A percentile compares a stretch with the other conserved stretches of the same genome.
Conservation (phyloP, 2,329 filamentous ascomycete genomes). For the Dothideomycetes sp. region DNA sequence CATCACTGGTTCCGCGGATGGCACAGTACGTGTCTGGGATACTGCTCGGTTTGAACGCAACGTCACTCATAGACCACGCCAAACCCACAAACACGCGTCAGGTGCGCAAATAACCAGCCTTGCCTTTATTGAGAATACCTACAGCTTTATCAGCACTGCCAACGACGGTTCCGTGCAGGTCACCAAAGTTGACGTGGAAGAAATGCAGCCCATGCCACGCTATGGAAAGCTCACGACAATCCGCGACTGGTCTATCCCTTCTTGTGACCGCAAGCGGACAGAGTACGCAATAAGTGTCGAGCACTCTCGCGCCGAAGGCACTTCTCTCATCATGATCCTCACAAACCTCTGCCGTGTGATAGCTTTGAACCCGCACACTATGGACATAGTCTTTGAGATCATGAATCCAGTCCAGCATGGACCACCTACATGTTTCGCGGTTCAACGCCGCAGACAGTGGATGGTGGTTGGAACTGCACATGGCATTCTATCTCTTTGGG, state of each 20-base stretch:
- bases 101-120: slow-evolving; percentile 67
- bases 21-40: slow-evolving; percentile 88
- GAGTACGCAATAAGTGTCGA: slow-evolving; percentile 86
- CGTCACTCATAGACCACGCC: slow-evolving; percentile 73
- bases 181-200: slow-evolving; percentile 64
- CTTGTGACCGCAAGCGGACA: slow-evolving; percentile 1
- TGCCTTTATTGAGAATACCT: slow-evolving; percentile 86
- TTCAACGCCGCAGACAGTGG: slow-evolving; percentile 82
- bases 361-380: slow-evolving; percentile 76
- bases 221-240: slow-evolving; percentile 71
- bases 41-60: slow-evolving; percentile 81
- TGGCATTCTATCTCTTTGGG: slow-evolving; percentile 88
- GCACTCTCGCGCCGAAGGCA: slow-evolving; percentile 73
- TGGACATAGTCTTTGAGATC: slow-evolving; percentile 69
- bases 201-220: slow-evolving; percentile 40
- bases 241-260: slow-evolving; percentile 63
- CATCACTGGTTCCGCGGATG: slow-evolving; percentile 84
- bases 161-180: slow-evolving; percentile 85
- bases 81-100: slow-evolving; percentile 66
- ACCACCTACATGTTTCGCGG: slow-evolving; percentile 79
- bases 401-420: slow-evolving; percentile 88
- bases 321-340: slow-evolving; percentile 73
- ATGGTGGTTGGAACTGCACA: slow-evolving; percentile 84
- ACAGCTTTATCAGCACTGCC: slow-evolving; percentile 84
- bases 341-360: slow-evolving; percentile 78